Percentiles rank a stretch among this genome's conserved stretches.
Conservation (phyloP, 352 stramenopile species). For the Detonula confervacea region DNA sequence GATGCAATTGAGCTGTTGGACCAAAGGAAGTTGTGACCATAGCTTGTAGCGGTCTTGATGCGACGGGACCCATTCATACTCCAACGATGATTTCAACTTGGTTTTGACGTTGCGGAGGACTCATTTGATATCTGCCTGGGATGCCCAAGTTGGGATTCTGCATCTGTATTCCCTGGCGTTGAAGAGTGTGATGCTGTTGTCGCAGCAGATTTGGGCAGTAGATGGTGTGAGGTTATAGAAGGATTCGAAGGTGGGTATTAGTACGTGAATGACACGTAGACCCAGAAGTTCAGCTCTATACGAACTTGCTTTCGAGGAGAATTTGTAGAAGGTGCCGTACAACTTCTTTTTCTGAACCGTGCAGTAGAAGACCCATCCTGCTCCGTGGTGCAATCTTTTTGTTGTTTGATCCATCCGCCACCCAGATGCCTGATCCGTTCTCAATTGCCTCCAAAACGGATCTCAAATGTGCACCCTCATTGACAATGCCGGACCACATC, state of each 20-base stretch:
- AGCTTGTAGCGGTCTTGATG: neutral
- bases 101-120: neutral
- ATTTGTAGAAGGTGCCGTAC: neutral
- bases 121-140: constrained; percentile 7
- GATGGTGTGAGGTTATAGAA: neutral
- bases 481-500: too few relatives aligned
- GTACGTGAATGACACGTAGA: constrained; percentile 7
- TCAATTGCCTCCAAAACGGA: neutral
- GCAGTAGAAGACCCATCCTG: constrained; percentile 20
- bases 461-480: neutral
- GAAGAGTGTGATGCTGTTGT: neutral
- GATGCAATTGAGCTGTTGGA: constrained; percentile 1
- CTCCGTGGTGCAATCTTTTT: constrained; percentile 6
- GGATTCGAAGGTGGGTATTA: neutral
- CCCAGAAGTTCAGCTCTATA: constrained; percentile 11
- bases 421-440: neutral
- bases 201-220: neutral
- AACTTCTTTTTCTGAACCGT: neutral
- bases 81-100: neutral
- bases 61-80: neutral
- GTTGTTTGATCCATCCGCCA: constrained; percentile 16
- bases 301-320: neutral
- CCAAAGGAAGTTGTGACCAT: neutral
- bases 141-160: neutral
- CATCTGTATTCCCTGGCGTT: neutral